These are phyloP conservation scores for Ramaria sp. DNA, from an alignment of 768 basidiomycete species.

Conservation along the genomic window DNA sequence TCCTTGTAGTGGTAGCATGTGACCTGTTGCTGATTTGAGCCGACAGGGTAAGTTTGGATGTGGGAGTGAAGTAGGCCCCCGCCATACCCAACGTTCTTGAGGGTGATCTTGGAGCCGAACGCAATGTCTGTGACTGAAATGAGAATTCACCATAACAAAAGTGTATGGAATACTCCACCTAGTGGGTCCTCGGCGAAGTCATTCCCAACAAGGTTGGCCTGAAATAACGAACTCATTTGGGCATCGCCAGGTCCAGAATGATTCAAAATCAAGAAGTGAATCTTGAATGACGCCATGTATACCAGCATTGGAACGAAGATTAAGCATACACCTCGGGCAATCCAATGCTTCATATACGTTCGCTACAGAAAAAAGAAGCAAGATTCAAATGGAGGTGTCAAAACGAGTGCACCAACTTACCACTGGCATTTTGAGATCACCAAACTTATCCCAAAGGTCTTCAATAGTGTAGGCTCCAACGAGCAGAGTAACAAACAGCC, in stretches of 20 bases:
- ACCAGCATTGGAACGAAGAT: slow-evolving; percentile 86
- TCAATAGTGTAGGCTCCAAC: slow-evolving; percentile 96
- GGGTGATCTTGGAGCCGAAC: slow-evolving; percentile 78
- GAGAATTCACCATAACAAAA: background rate
- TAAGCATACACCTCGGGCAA: slow-evolving; percentile 71
- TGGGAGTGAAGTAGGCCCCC: slow-evolving; percentile 96
- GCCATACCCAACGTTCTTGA: slow-evolving; percentile 98
- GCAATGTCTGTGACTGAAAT: slow-evolving; percentile 54
- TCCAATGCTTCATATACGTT: slow-evolving; percentile 87
- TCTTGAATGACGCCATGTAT: slow-evolving; percentile 90
- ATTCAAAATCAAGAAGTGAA: slow-evolving; percentile 91
- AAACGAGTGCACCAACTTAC: slow-evolving; percentile 36
- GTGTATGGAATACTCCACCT: slow-evolving; percentile 29
- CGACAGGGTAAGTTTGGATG: slow-evolving; percentile 87
- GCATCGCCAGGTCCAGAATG: slow-evolving; percentile 95
- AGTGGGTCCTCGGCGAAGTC: slow-evolving; percentile 88
- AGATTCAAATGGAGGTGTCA: slow-evolving; percentile 8
- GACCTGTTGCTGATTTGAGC: slow-evolving; percentile 90
- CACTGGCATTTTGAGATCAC: slow-evolving; percentile 82
- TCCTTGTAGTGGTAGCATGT: slow-evolving; percentile 99
- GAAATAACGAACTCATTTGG: slow-evolving; percentile 98
- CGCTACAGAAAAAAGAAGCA: slow-evolving; percentile 34
- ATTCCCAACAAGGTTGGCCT: slow-evolving; percentile 90
- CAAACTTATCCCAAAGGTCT: slow-evolving; percentile 98
- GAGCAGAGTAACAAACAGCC: slow-evolving; percentile 87